Evolutionary conservation across 768 basidiomycete species (phyloP).

Genomic region (Mycena olivaceomarginata): DNA sequence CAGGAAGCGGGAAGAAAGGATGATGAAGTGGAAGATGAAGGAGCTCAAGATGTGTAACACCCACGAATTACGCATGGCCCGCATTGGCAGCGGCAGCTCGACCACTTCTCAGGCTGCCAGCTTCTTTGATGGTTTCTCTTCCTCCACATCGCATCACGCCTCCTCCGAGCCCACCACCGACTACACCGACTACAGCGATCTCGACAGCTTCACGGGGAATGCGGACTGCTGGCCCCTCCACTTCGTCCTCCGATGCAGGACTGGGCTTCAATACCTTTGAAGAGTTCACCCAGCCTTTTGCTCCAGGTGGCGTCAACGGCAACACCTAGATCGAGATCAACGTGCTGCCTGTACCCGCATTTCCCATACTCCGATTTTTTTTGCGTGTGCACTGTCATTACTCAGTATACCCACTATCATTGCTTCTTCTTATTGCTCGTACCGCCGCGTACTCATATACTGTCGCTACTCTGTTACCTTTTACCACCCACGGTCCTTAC

Average conservation of each 20-base stretch:
- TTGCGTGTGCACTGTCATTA: not conserved
- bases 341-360: too few species aligned
- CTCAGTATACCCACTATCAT: not conserved
- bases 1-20: slow-evolving; percentile 3
- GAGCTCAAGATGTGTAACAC: slow-evolving; percentile 40
- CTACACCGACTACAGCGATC: not conserved
- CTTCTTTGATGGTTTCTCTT: not conserved
- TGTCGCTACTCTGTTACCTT: too few species aligned
- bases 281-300: not conserved
- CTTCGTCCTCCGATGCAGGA: not conserved
- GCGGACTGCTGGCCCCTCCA: not conserved
- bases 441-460: too few species aligned
- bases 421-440: too few species aligned
- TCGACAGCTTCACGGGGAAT: not conserved
- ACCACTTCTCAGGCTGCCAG: not conserved
- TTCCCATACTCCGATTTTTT: not conserved
- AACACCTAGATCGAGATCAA: not conserved
- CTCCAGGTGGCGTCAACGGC: not conserved
- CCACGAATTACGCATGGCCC: slow-evolving; percentile 45
- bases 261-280: not conserved
- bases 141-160: not conserved
- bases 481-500: too few species aligned
- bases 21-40: not conserved
- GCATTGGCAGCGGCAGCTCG: not conserved
- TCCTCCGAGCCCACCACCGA: not conserved